Conservation (phyloP, 257 asterid genomes). For the Solanum okadae region DNA sequence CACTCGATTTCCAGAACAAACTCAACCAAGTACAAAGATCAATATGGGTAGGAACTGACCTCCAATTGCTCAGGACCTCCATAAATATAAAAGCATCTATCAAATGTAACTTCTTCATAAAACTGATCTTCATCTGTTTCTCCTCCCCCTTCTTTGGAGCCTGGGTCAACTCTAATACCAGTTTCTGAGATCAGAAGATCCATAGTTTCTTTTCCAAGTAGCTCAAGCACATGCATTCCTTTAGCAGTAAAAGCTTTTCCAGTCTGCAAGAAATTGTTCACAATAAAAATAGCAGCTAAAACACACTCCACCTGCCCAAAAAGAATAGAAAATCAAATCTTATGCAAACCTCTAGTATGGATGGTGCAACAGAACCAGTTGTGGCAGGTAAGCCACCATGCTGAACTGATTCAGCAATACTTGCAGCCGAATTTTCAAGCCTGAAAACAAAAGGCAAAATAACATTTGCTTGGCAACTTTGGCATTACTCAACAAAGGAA, state of each 20-base stretch:
- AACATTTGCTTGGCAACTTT: neutral
- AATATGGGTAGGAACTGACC: conserved; percentile 31
- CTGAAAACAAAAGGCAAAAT: conserved; percentile 28
- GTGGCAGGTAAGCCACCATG: conserved; percentile 50
- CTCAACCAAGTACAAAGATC: neutral
- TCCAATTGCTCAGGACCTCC: conserved; percentile 99
- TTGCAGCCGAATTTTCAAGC: conserved; percentile 74
- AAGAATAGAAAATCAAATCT: neutral
- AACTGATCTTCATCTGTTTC: conserved; percentile 58
- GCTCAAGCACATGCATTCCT: conserved; percentile 92
- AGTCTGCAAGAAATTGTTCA: conserved; percentile 33
- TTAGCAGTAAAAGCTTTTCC: conserved; percentile 84
- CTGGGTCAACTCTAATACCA: conserved; percentile 57
- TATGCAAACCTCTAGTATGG: conserved; percentile 64
- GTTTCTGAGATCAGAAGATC: conserved; percentile 85
- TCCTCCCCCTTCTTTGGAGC: conserved; percentile 31
- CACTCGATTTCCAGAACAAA: neutral
- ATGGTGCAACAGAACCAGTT: conserved; percentile 64
- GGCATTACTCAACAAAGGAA: neutral
- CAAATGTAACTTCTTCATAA: conserved; percentile 77
- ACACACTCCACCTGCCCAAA: neutral
- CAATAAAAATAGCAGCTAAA: conserved; percentile 2
- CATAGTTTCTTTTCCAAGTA: conserved; percentile 92
- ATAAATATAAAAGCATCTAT: conserved; percentile 92
- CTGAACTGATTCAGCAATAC: conserved; percentile 67